Evolutionary conservation across 192 early-diverging fungal species (phyloP), one percentile per base, ranked within the genome.

Genomic region (Oehlia diaphana): DNA sequence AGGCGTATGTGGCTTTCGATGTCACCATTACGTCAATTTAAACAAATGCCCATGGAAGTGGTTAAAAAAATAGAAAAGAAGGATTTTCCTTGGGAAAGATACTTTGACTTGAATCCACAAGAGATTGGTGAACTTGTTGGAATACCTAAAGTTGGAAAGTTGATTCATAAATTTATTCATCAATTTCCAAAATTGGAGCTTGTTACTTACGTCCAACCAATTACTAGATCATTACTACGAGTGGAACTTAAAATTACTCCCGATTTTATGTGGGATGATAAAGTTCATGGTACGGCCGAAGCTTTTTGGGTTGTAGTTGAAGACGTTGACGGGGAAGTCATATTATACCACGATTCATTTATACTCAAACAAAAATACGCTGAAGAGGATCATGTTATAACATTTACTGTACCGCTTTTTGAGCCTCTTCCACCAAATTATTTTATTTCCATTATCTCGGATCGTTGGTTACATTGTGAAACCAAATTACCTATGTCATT

Each of bases 381-480:
- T 1, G 84, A 84, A 63, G 94, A 96, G 73, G 94, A 98, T 73
- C 96, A 99, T 81, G 75, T 90, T 39, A 88, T 96, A 19, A 91
- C 92, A 31, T 99, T 99, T 77, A 96, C 96, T 2, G 95, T 97
- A 1, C 94, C 95, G 7, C 83, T 99, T 44, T 92, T 89, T 71
- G 97, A 98, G 44, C 97, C 97, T 47, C 82, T 98, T 67, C 96
- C 96, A 72, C 97, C 98, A 21, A 97, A 99, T 82, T 98, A 96
- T 84, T 99, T 97, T 86, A 94, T 99, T 64, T 88, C 88, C 53
- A 87, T 98, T 4, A 85, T 96, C n/a, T 94, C 95, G 44, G 98
- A 99, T 84, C 91, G 97, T 3, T 99, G 98, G 98, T 82, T 99
- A 64, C 92, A 95, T 75, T 92, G 91, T 9, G 97, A 98, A 82